These are phyloP conservation scores for Huntiella decipiens DNA, from an alignment of 2,329 filamentous ascomycete species.

Conservation along the genomic window DNA sequence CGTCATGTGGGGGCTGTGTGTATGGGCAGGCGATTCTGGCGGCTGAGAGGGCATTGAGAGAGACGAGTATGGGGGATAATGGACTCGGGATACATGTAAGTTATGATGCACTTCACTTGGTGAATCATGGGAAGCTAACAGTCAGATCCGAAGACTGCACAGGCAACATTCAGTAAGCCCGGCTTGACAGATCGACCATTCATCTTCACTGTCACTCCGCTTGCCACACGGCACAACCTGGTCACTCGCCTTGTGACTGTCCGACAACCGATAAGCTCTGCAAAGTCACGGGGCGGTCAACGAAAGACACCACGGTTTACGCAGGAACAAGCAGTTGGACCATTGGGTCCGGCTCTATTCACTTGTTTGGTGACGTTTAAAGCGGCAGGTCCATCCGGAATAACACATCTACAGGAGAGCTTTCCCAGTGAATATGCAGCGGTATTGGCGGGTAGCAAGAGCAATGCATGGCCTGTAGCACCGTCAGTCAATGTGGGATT, in stretches of 20 bases:
- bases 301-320: constrained; percentile 8
- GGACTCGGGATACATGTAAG: constrained; percentile 22
- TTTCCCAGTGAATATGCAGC: constrained; percentile 21
- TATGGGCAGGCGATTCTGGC: constrained; percentile 8
- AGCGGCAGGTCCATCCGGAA: constrained; percentile 16
- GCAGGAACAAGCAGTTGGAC: constrained; percentile 16
- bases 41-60: background rate
- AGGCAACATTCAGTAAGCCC: constrained; percentile 33
- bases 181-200: constrained; percentile 31
- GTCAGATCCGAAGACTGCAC: constrained; percentile 26
- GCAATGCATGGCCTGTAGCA: constrained; percentile 27
- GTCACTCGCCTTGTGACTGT: constrained; percentile 30
- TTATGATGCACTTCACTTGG: background rate
- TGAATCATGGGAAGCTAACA: background rate
- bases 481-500: no score
- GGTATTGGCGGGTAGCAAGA: constrained; percentile 16
- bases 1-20: constrained; percentile 8
- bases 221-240: constrained; percentile 29
- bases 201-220: constrained; percentile 28
- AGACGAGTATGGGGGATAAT: background rate
- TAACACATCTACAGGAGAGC: constrained; percentile 21
- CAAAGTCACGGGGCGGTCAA: constrained; percentile 20
- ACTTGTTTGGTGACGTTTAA: constrained; percentile 35
- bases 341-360: constrained; percentile 27
- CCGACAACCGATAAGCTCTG: constrained; percentile 22